These are phyloP conservation scores for Phytophthora multivora DNA, from an alignment of 352 stramenopile genomes.

Conservation along the genomic window DNA sequence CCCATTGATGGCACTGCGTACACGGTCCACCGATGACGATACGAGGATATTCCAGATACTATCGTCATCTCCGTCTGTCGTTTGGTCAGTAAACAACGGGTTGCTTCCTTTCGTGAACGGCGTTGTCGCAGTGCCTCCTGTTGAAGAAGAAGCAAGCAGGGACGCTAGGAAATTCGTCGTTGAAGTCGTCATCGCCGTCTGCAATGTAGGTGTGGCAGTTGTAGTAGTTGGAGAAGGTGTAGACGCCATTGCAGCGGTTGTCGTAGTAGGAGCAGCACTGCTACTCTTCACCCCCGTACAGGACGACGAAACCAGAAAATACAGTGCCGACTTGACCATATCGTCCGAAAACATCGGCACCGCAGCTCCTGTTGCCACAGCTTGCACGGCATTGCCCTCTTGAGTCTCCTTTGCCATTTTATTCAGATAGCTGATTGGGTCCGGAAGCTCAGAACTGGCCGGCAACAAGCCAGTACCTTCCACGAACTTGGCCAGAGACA, in stretches of 20 bases:
- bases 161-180: constrained; percentile 53
- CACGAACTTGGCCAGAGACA: constrained; percentile 48
- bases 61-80: constrained; percentile 52
- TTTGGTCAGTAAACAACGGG: constrained; percentile 60
- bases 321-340: constrained; percentile 61
- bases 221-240: neutral
- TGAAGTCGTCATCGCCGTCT: constrained; percentile 26
- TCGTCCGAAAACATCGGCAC: constrained; percentile 59
- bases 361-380: neutral
- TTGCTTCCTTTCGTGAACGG: constrained; percentile 33
- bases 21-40: constrained; percentile 70
- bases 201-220: neutral
- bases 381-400: neutral
- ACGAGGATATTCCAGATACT: constrained; percentile 78
- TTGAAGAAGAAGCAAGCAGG: constrained; percentile 59
- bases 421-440: constrained; percentile 70
- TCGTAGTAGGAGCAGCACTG: neutral
- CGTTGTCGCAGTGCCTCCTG: constrained; percentile 20
- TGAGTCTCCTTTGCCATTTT: constrained; percentile 11
- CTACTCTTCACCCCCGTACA: constrained; percentile 44
- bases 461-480: constrained; percentile 47
- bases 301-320: constrained; percentile 66
- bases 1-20: constrained; percentile 52
- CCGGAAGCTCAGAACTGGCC: constrained; percentile 59
- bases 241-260: neutral